Evolutionary conservation across 169 alveolate genomes (phyloP).

Genomic region (Plasmodium ovale): DNA sequence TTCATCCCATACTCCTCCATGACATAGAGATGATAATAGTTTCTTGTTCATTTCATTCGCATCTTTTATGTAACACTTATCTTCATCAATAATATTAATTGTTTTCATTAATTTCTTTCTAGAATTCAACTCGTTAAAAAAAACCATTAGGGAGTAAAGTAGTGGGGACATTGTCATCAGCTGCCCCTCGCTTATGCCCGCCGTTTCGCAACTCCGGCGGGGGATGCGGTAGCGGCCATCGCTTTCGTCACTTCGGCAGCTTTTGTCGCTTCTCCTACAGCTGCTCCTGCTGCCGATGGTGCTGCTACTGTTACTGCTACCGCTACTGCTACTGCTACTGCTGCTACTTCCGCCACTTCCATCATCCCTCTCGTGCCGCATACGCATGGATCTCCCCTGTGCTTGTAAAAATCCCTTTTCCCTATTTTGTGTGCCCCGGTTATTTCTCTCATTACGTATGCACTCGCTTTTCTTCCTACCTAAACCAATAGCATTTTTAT

Average conservation of each 20-base stretch:
- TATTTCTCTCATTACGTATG: neutral
- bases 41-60: slow-evolving; percentile 62
- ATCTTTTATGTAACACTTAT: slow-evolving; percentile 65
- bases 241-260: too few relatives aligned
- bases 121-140: slow-evolving; percentile 56
- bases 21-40: slow-evolving; percentile 78
- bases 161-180: slow-evolving; percentile 36
- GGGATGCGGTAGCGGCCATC: neutral
- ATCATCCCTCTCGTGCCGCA: neutral
- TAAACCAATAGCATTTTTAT: neutral
- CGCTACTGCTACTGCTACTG: too few relatives aligned
- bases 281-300: too few relatives aligned
- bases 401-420: neutral
- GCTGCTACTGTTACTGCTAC: too few relatives aligned
- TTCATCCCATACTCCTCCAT: slow-evolving; percentile 91
- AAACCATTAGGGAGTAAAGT: slow-evolving; percentile 61
- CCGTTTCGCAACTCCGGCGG: neutral
- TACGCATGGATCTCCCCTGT: neutral
- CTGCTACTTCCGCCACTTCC: too few relatives aligned
- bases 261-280: too few relatives aligned
- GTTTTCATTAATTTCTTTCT: slow-evolving; percentile 63
- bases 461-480: neutral
- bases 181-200: neutral
- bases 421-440: neutral
- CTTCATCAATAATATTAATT: slow-evolving; percentile 54